phyloP scores from a whole-genome alignment of 257 asterid genomes.

The Solanum paucissectum region DNA sequence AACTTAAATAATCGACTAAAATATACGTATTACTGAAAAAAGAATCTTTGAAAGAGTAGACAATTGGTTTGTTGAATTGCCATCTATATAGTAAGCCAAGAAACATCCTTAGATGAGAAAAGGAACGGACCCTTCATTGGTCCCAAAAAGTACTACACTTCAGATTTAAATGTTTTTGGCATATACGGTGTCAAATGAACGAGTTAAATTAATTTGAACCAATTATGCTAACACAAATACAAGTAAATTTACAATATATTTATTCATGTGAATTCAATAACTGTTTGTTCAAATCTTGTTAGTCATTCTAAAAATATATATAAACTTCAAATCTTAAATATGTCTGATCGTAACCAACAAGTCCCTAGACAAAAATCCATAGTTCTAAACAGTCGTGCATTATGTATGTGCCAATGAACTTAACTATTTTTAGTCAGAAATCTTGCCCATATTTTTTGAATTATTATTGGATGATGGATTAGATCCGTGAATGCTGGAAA shows the following conservation, averaged over 20 bases:
- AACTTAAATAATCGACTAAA: neutral
- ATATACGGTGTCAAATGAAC: neutral
- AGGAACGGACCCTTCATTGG: neutral
- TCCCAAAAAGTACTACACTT: neutral
- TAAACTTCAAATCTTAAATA: neutral
- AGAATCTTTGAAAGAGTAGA: neutral
- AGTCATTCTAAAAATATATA: neutral
- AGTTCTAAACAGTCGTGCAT: neutral
- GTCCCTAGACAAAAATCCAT: neutral
- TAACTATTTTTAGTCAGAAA: neutral
- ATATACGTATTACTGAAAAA: neutral
- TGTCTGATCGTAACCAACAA: neutral
- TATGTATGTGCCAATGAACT: neutral
- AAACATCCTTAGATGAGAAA: neutral
- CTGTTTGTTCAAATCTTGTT: neutral
- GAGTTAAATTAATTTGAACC: neutral
- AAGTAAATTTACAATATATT: neutral
- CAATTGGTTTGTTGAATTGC: neutral
- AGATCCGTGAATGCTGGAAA: neutral
- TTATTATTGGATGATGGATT: neutral
- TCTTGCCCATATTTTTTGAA: neutral
- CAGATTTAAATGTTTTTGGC: neutral
- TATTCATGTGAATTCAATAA: neutral
- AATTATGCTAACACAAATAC: neutral
- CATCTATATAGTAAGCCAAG: neutral